Conservation (phyloP, 352 stramenopile species). For the Globisporangium heterothallicum region DNA sequence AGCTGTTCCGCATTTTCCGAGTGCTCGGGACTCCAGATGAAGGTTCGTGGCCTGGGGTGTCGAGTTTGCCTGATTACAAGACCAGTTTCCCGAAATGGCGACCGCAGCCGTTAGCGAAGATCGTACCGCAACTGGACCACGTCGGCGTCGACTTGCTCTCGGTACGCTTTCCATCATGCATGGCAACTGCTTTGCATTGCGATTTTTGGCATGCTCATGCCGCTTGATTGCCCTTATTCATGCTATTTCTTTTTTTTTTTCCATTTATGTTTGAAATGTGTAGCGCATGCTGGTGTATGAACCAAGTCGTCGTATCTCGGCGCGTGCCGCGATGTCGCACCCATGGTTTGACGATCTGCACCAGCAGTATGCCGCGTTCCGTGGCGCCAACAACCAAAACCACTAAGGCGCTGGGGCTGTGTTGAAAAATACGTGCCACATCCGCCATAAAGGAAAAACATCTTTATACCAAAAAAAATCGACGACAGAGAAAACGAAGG, state of each 20-base stretch:
- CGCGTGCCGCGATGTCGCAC: slow-evolving; percentile 73
- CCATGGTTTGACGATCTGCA: slow-evolving; percentile 84
- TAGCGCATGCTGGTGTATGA: slow-evolving; percentile 82
- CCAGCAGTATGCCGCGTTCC: slow-evolving; percentile 67
- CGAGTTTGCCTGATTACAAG: slow-evolving; percentile 97
- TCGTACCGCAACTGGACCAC: slow-evolving; percentile 81
- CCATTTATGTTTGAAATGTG: too few relatives aligned
- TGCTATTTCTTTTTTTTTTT: slow-evolving; percentile 10
- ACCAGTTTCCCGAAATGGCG: slow-evolving; percentile 97
- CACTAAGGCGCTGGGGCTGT: slow-evolving; percentile 25
- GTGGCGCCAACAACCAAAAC: slow-evolving; percentile 31
- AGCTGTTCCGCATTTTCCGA: slow-evolving; percentile 98
- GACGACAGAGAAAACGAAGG: too few relatives aligned
- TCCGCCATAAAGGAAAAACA: too few relatives aligned
- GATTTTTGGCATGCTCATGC: neutral
- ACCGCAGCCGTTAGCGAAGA: slow-evolving; percentile 81
- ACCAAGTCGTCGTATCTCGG: slow-evolving; percentile 70
- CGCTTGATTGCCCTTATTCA: neutral
- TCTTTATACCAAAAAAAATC: too few relatives aligned
- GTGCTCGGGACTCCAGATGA: slow-evolving; percentile 97
- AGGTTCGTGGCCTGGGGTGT: slow-evolving; percentile 95
- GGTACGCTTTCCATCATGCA: slow-evolving; percentile 32
- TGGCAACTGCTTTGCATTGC: neutral
- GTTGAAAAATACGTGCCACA: too few relatives aligned
- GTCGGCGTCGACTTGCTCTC: slow-evolving; percentile 77